Evolutionary conservation across 1,284 basidiomycete species (phyloP).

Genomic region (Pseudozyma sp.): DNA sequence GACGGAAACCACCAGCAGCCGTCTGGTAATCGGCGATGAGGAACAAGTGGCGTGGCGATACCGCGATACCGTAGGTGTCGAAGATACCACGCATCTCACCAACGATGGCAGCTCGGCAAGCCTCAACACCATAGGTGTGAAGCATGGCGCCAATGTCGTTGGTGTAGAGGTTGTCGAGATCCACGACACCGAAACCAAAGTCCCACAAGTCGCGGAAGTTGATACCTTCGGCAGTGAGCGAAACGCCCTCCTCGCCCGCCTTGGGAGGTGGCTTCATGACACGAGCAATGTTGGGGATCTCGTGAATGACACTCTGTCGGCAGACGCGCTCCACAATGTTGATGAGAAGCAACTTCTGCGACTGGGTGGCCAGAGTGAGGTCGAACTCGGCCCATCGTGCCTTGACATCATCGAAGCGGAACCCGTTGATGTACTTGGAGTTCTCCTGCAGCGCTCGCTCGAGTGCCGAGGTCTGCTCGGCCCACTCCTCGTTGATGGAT

Average conservation of each 20-base stretch:
- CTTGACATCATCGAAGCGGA: constrained; percentile 77
- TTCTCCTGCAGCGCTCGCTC: constrained; percentile 72
- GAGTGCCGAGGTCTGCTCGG: constrained; percentile 67
- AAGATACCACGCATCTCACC: constrained; percentile 91
- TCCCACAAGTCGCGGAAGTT: constrained; percentile 93
- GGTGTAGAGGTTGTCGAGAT: constrained; percentile 86
- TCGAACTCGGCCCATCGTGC: constrained; percentile 72
- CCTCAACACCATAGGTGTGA: constrained; percentile 79
- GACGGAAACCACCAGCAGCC: constrained; percentile 95
- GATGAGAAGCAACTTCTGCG: constrained; percentile 68
- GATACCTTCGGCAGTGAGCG: constrained; percentile 67
- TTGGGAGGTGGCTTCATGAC: constrained; percentile 62
- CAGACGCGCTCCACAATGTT: constrained; percentile 68
- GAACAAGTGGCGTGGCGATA: constrained; percentile 92
- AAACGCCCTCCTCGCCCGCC: constrained; percentile 49
- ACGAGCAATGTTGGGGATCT: constrained; percentile 64
- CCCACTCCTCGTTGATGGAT: constrained; percentile 64
- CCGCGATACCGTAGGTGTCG: constrained; percentile 93
- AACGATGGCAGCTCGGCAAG: constrained; percentile 70
- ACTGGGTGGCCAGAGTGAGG: constrained; percentile 56
- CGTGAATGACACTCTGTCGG: constrained; percentile 63
- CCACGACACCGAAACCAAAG: constrained; percentile 82
- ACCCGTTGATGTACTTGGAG: constrained; percentile 74
- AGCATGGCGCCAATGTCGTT: constrained; percentile 96
- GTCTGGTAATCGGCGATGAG: constrained; percentile 99